These are phyloP conservation scores for Colletotrichum lindemuthianum DNA, from an alignment of 2,329 filamentous ascomycete genomes.

Conservation along the genomic window DNA sequence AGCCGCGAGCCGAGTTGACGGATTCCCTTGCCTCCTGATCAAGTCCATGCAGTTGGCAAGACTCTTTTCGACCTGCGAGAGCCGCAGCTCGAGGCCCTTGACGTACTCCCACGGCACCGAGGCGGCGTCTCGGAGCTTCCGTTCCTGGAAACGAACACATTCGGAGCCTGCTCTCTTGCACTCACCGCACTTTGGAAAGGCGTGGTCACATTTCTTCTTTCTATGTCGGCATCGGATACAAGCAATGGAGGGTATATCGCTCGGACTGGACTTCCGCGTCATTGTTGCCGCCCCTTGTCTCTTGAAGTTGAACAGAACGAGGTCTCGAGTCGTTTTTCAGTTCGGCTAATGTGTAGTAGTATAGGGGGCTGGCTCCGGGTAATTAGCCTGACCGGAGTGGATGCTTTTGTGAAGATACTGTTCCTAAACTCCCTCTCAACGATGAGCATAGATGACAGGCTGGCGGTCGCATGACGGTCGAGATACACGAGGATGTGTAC, in stretches of 20 bases:
- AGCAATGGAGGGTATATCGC: conserved; percentile 14
- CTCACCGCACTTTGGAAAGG: conserved; percentile 12
- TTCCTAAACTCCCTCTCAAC: too few species aligned
- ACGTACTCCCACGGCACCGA: conserved; percentile 24
- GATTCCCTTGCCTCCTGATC: conserved; percentile 13
- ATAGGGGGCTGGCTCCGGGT: too few species aligned
- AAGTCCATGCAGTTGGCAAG: conserved; percentile 10
- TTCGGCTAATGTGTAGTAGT: too few species aligned
- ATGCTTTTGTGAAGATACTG: too few species aligned
- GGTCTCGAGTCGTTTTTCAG: too few species aligned
- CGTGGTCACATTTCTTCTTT: conserved; percentile 25
- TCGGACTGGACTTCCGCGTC: conserved; percentile 4
- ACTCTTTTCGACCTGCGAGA: conserved; percentile 15
- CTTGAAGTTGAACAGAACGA: too few species aligned
- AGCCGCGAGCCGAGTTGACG: background rate
- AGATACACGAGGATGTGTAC: background rate
- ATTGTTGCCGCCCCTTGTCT: background rate
- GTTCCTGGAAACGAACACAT: conserved; percentile 17
- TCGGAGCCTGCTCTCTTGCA: conserved; percentile 14
- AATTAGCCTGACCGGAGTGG: too few species aligned
- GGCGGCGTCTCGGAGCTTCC: conserved; percentile 6
- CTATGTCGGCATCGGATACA: conserved; percentile 14
- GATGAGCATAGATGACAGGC: background rate
- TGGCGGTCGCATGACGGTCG: background rate
- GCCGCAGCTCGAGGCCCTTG: conserved; percentile 18